Evolutionary conservation across 331 rosid species (phyloP).

Genomic region (Spiraea crenata): DNA sequence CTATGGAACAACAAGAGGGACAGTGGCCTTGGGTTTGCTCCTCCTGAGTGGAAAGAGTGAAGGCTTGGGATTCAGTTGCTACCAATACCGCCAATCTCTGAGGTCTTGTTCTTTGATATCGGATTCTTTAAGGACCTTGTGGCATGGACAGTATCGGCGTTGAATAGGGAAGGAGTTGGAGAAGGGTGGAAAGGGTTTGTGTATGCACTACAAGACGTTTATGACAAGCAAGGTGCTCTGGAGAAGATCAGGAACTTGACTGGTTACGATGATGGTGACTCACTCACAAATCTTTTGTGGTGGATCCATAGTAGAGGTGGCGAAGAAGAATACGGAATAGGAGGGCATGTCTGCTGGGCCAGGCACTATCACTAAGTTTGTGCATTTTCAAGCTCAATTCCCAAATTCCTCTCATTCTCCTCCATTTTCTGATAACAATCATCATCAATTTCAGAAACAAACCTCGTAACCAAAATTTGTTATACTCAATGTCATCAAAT

Average conservation of each 20-base stretch:
- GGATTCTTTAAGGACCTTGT: constrained; percentile 57
- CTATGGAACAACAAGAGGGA: constrained; percentile 73
- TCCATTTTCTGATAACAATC: constrained; percentile 60
- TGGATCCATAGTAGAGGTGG: constrained; percentile 43
- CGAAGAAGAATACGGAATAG: too few species aligned
- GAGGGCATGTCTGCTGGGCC: too few species aligned
- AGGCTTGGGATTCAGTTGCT: constrained; percentile 69
- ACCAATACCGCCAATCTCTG: constrained; percentile 61
- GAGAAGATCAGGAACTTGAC: constrained; percentile 39
- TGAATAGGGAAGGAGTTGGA: constrained; percentile 59
- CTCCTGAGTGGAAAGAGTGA: constrained; percentile 63
- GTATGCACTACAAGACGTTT: constrained; percentile 64
- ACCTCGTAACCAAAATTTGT: background rate
- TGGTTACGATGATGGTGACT: constrained; percentile 68
- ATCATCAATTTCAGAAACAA: constrained; percentile 5
- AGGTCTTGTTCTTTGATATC: constrained; percentile 52
- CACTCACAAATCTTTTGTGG: constrained; percentile 60
- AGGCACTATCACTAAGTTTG: constrained; percentile 9
- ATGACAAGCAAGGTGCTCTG: constrained; percentile 53
- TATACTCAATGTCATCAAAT: background rate
- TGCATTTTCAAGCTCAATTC: constrained; percentile 42
- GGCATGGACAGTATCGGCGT: constrained; percentile 52
- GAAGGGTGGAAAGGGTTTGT: constrained; percentile 80
- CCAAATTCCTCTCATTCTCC: constrained; percentile 55
- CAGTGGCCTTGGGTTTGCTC: constrained; percentile 75